These are phyloP conservation scores for Corniculantispora saksenae DNA, from an alignment of 2,329 filamentous ascomycete species.

Conservation along the genomic window DNA sequence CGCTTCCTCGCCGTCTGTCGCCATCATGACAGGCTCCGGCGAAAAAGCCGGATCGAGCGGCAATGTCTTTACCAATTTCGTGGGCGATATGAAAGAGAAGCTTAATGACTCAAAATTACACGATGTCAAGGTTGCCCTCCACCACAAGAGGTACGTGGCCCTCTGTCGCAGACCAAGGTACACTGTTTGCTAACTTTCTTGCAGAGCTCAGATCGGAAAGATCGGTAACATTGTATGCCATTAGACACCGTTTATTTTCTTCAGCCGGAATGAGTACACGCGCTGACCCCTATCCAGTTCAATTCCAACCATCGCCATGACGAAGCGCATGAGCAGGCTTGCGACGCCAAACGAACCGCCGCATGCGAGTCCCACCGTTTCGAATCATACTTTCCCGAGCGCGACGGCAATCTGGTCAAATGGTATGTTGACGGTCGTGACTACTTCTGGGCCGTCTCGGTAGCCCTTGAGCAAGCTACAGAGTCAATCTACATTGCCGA, in stretches of 20 bases:
- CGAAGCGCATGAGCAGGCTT: constrained; percentile 83
- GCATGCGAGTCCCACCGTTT: constrained; percentile 79
- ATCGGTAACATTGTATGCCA: constrained; percentile 58
- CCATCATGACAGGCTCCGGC: constrained; percentile 31
- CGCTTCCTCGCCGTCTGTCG: neutral
- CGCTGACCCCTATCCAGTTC: constrained; percentile 47
- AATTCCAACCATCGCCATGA: constrained; percentile 91
- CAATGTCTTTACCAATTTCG: constrained; percentile 35
- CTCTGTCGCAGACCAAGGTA: neutral
- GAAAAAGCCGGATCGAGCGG: constrained; percentile 27
- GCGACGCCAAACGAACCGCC: constrained; percentile 75
- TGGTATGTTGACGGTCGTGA: constrained; percentile 97
- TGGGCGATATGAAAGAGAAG: constrained; percentile 57
- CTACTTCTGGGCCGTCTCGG: constrained; percentile 93
- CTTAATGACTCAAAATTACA: constrained; percentile 55
- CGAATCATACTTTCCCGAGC: constrained; percentile 86
- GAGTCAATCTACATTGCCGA: constrained; percentile 95
- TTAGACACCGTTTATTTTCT: neutral
- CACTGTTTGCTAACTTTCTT: neutral
- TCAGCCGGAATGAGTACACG: neutral
- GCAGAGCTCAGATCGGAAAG: constrained; percentile 60
- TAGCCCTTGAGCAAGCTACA: constrained; percentile 83
- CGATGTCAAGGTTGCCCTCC: constrained; percentile 57
- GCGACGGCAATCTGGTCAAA: constrained; percentile 83
- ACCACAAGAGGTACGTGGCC: constrained; percentile 58